Base-by-base conservation (phyloP, 2,329 filamentous ascomycete species). In the Trichocomaceae sp. region DNA sequence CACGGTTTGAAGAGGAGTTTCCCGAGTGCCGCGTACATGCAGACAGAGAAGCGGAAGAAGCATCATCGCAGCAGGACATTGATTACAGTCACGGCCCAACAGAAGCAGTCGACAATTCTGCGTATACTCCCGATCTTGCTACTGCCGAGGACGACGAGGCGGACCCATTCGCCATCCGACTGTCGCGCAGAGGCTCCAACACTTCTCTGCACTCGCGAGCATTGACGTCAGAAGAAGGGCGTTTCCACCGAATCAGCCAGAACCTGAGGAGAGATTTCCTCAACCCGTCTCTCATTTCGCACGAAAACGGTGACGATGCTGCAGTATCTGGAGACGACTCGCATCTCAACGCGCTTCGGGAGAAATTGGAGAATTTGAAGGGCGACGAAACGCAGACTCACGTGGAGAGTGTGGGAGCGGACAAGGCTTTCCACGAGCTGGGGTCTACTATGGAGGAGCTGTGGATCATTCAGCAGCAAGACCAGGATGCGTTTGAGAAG, bases 1-100 rank as follows among this genome's bases (percentile, higher is more conserved):
- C 89, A 67, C 87, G 93, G 26, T 99, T 97, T 67, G 93, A 97
- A 69, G 88, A 95, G 67, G 92, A 97, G 70, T 97, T 90, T 64
- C 93, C 93, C 0, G 92, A 97, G 66, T 83, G 42, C 61, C 66
- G 15, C 64, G 67, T 33, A 63, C 59, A 29, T 35, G 54, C 44
- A 50, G 58, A 7, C 59, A 62, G 12, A 58, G 60, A 12, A 31
- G 54, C 41, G 47, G 58, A 10, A 63, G 63, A 17, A 66, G 70
- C 23, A 64, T 59, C 47, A 49, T 72, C 69, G 2, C 69, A 66
- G 37, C 64, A 70, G 35, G 72, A 68, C 5, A 67, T 64, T 12
- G 65, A 71, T 22, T 67, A 65, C 47, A 62, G 54, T 4, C 59
- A 60, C 29, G 60, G 59, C 20, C 26, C 31, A n/a, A 57, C 61